These are phyloP conservation scores for Aspergillus sojae DNA, from an alignment of 2,329 filamentous ascomycete species.

Conservation along the genomic window DNA sequence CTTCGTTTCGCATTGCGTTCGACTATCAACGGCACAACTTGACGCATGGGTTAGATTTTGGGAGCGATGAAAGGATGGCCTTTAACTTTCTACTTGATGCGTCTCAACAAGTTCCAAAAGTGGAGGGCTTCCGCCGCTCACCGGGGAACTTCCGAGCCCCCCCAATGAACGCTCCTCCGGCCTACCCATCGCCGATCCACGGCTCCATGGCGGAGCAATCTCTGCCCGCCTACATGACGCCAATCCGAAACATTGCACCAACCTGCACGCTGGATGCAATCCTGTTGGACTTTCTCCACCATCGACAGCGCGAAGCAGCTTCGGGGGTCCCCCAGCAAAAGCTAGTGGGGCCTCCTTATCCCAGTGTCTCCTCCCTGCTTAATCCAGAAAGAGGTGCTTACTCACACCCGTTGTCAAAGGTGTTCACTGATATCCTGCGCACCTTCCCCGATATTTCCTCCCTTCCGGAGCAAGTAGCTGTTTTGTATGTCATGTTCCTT, in stretches of 20 bases:
- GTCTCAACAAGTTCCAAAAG: slow-evolving; percentile 57
- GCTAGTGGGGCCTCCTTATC: slow-evolving; percentile 75
- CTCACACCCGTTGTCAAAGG: slow-evolving; percentile 77
- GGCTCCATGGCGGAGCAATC: slow-evolving; percentile 27
- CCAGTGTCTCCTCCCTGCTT: slow-evolving; percentile 75
- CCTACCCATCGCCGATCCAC: slow-evolving; percentile 28
- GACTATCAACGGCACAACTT: slow-evolving; percentile 46
- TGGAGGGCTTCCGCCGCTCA: slow-evolving; percentile 48
- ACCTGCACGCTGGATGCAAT: slow-evolving; percentile 78
- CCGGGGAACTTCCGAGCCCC: slow-evolving; percentile 28
- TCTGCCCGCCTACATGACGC: slow-evolving; percentile 40
- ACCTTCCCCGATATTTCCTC: slow-evolving; percentile 79
- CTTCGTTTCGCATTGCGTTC: slow-evolving; percentile 44
- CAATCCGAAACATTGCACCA: slow-evolving; percentile 64
- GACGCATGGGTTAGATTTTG: slow-evolving; percentile 61
- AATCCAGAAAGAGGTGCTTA: slow-evolving; percentile 66
- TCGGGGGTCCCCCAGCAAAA: slow-evolving; percentile 67
- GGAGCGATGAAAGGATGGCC: slow-evolving; percentile 65
- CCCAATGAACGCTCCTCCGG: slow-evolving; percentile 23
- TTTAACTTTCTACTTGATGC: slow-evolving; percentile 73
- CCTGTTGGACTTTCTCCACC: slow-evolving; percentile 76
- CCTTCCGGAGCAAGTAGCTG: slow-evolving; percentile 80
- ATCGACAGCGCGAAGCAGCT: slow-evolving; percentile 66
- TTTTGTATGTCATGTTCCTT: slow-evolving; percentile 84
- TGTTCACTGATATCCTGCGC: slow-evolving; percentile 81